Evolutionary conservation across 148 eudicot genomes (phyloP).

Genomic region (Camellia sinensis): DNA sequence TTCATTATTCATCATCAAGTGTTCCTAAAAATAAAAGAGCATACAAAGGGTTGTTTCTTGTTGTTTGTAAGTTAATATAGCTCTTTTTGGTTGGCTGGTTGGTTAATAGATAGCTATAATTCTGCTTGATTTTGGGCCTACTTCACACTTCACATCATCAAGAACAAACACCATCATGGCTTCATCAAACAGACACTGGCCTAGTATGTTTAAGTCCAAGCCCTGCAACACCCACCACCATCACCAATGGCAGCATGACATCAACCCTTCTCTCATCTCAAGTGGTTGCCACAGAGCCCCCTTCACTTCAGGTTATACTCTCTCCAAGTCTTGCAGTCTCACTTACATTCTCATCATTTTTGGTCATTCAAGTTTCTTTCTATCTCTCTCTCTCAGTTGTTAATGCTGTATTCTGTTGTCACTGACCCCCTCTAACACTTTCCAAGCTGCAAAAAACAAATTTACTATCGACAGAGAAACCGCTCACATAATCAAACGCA

Average conservation of each 20-base stretch:
- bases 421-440: too few relatives aligned
- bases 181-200: constrained; percentile 96
- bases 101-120: neutral
- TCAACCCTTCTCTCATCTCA: constrained; percentile 33
- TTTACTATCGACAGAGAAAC: too few relatives aligned
- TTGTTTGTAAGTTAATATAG: constrained; percentile 9
- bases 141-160: constrained; percentile 6
- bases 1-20: constrained; percentile 12
- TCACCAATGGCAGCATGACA: constrained; percentile 40
- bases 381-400: neutral
- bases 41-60: constrained; percentile 20
- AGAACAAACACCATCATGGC: constrained; percentile 39
- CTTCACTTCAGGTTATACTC: constrained; percentile 22
- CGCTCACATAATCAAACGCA: too few relatives aligned
- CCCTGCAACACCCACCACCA: constrained; percentile 53
- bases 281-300: constrained; percentile 25
- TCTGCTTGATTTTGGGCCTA: too few relatives aligned
- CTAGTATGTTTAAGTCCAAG: constrained; percentile 95
- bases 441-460: too few relatives aligned
- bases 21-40: constrained; percentile 16
- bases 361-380: neutral
- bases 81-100: constrained; percentile 6
- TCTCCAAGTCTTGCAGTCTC: constrained; percentile 2
- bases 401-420: too few relatives aligned
- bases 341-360: neutral